A percentile compares a stretch with the other conserved stretches of the same genome.
These are phyloP conservation scores for Dendrostoma leiphaemia DNA, from an alignment of 2,329 filamentous ascomycete genomes.

Conservation along the genomic window DNA sequence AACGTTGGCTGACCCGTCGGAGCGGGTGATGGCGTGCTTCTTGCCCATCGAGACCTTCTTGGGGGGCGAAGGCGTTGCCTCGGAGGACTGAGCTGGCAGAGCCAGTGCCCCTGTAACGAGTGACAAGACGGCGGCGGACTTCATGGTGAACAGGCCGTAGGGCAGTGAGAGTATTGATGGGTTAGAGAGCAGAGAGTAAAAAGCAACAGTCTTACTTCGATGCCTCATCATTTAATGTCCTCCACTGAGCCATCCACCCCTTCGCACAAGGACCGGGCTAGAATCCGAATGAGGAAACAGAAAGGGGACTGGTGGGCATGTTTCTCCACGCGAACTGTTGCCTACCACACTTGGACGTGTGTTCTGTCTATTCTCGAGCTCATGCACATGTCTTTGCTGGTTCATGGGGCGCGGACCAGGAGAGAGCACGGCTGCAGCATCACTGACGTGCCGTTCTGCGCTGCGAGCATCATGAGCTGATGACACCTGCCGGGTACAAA, in stretches of 20 bases:
- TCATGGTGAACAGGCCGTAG: background rate
- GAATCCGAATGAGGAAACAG: background rate
- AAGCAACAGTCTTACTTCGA: background rate
- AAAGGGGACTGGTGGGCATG: background rate
- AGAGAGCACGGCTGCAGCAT: background rate
- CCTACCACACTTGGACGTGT: background rate
- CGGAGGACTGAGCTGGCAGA: background rate
- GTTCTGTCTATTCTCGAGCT: background rate
- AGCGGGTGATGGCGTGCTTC: slow-evolving; percentile 6
- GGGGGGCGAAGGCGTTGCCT: background rate
- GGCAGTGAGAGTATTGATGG: background rate
- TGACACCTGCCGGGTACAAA: slow-evolving; percentile 6
- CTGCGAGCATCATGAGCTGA: background rate
- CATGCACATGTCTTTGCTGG: background rate
- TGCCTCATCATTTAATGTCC: background rate
- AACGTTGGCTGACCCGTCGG: slow-evolving; percentile 1
- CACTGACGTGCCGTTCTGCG: background rate
- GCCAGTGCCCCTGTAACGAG: slow-evolving; percentile 7
- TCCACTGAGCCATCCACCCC: background rate
- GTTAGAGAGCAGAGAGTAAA: background rate
- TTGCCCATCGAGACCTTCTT: slow-evolving; percentile 4
- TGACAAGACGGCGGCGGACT: slow-evolving; percentile 2
- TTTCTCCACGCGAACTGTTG: background rate
- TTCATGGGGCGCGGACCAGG: background rate
- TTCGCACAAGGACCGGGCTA: background rate